Evolutionary conservation across 768 basidiomycete genomes (phyloP), one percentile per base, ranked within the genome.

Genomic region (Sporobolomyces pararoseus): DNA sequence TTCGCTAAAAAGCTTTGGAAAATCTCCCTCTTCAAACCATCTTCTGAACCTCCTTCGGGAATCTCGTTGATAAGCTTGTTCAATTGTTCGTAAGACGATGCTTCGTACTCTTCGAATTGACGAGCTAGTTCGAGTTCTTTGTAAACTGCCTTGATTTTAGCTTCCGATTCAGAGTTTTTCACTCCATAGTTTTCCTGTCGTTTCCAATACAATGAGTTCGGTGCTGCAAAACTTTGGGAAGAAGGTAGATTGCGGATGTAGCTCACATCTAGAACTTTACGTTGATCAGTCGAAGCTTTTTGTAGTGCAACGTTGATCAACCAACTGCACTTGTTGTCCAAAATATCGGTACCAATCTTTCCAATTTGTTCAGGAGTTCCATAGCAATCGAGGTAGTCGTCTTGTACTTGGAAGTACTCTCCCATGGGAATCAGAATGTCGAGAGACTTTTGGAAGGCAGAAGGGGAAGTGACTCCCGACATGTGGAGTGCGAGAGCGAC

Each of bases 261-360:
- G n/a, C n/a, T n/a, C 73, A 81, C 81, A 68, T 84, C 83, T 29
- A 84, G 80, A 34, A 81, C 76, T 58, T 80, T 79, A 17, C 83
- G 78, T 75, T 84, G 83, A 49, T 81, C 81, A 2, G 80, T 76
- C 6, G 78, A 79, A 34, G 80, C 82, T 62, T 77, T 69, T 62
- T 78, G 70, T 66, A 98, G 83, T 34, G 92, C 96, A 27, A 86
- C 87, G 81, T 96, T 97, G 79, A 98, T 84, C 75, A 88, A 88
- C 96, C 95, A 99, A 23, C 89, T 89, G 80, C 95, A 98, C 82
- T 99, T 99, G 86, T 97, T 97, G 81, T 99, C 95, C 67, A 97
- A 80, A 77, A 99, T 99, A 79, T 98, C 96, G 21, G 95, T 98
- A 27, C 95, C 96, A 68, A 99, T 87, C 82, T 99, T 98, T 54